phyloP scores from a whole-genome alignment of 1,284 basidiomycete genomes.

The Puccinia coronata region DNA sequence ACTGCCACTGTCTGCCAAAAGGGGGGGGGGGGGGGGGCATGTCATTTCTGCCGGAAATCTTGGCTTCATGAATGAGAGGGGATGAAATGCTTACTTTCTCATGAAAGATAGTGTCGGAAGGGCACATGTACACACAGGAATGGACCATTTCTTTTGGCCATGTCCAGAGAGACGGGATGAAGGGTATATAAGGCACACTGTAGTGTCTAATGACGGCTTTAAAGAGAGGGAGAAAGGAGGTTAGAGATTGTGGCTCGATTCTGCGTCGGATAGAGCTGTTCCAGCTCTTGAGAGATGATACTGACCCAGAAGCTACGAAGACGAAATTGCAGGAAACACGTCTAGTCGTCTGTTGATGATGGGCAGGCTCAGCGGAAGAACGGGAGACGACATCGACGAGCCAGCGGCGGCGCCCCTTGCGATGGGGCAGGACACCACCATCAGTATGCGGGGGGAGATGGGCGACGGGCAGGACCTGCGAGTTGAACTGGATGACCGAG shows the following conservation, averaged over 20 bases:
- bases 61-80: background rate
- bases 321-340: slow-evolving; percentile 25
- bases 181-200: slow-evolving; percentile 54
- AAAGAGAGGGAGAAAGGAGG: background rate
- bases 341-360: background rate
- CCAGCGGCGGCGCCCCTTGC: background rate
- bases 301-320: slow-evolving; percentile 29
- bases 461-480: slow-evolving; percentile 51
- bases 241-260: no score
- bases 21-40: no score
- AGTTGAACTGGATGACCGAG: slow-evolving; percentile 49
- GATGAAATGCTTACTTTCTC: background rate
- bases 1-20: slow-evolving; percentile 14
- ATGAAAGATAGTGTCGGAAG: slow-evolving; percentile 1
- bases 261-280: no score
- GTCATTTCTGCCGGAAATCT: background rate
- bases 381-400: background rate
- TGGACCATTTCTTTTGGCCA: slow-evolving; percentile 28
- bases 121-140: slow-evolving; percentile 19
- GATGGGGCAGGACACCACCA: no score
- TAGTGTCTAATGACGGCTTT: slow-evolving; percentile 53
- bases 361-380: background rate
- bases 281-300: no score
- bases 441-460: background rate
- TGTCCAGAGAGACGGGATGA: slow-evolving; percentile 52